phyloP scores from a whole-genome alignment of 352 stramenopile genomes.

The Globisporangium canariense region DNA sequence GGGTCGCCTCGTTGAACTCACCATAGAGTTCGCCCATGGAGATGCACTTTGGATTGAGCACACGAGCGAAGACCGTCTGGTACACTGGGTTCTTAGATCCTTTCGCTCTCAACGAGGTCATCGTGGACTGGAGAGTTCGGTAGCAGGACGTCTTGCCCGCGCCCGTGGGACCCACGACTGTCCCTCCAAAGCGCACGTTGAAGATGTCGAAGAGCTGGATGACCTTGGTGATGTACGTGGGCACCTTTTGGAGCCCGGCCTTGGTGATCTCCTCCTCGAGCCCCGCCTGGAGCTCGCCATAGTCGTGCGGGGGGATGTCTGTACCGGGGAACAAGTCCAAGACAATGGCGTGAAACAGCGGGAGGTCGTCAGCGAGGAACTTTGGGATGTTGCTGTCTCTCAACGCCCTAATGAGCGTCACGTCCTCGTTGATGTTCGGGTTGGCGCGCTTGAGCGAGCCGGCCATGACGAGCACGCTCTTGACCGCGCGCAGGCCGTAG shows the following conservation, averaged over 20 bases:
- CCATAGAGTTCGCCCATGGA: slow-evolving; percentile 83
- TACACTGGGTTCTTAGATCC: slow-evolving; percentile 77
- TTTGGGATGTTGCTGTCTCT: slow-evolving; percentile 94
- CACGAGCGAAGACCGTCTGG: slow-evolving; percentile 57
- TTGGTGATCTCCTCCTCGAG: slow-evolving; percentile 60
- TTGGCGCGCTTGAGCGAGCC: slow-evolving; percentile 85
- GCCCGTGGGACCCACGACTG: slow-evolving; percentile 84
- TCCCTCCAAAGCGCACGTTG: slow-evolving; percentile 91
- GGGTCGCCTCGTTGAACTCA: slow-evolving; percentile 88
- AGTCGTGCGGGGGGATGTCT: slow-evolving; percentile 83
- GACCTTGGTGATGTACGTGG: slow-evolving; percentile 90
- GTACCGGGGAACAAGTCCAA: slow-evolving; percentile 89
- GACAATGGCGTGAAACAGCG: slow-evolving; percentile 91
- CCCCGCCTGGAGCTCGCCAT: slow-evolving; percentile 72
- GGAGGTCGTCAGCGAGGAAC: slow-evolving; percentile 90
- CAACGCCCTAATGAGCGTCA: slow-evolving; percentile 88
- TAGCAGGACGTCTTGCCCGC: slow-evolving; percentile 89
- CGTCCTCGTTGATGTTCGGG: slow-evolving; percentile 74
- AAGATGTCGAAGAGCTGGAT: slow-evolving; percentile 95
- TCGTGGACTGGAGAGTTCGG: slow-evolving; percentile 78
- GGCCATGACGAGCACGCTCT: slow-evolving; percentile 92
- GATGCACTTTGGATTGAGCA: slow-evolving; percentile 89
- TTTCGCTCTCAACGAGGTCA: slow-evolving; percentile 73
- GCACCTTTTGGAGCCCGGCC: slow-evolving; percentile 56
- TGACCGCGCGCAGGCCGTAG: slow-evolving; percentile 91